A percentile compares a stretch with the other conserved stretches of the same genome.
These are phyloP conservation scores for Ceratobasidium sp. DNA, from an alignment of 1,284 basidiomycete genomes.

Conservation along the genomic window DNA sequence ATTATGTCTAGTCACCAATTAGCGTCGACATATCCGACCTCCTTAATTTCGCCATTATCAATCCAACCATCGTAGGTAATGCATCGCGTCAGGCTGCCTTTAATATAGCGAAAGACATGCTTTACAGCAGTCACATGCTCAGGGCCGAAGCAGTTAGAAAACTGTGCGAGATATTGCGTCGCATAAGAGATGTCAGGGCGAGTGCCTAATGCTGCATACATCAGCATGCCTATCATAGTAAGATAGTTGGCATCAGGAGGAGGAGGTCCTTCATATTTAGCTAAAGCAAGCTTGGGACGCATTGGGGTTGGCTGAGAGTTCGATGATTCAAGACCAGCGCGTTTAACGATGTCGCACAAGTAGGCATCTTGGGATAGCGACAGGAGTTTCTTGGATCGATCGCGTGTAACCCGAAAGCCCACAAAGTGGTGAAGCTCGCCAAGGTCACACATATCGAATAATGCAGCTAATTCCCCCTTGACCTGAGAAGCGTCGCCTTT, in stretches of 20 bases:
- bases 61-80: constrained; percentile 21
- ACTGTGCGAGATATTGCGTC: constrained; percentile 5
- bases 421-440: constrained; percentile 10
- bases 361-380: background rate
- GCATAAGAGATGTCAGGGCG: constrained; percentile 39
- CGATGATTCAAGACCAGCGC: no score
- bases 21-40: background rate
- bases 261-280: background rate
- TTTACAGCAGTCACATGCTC: constrained; percentile 47
- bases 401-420: background rate
- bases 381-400: background rate
- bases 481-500: background rate
- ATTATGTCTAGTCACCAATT: constrained; percentile 52
- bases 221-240: background rate
- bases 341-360: background rate
- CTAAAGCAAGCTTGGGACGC: background rate
- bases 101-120: constrained; percentile 48
- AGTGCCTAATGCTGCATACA: constrained; percentile 43
- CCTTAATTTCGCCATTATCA: constrained; percentile 41
- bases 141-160: constrained; percentile 1
- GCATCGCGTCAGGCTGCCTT: constrained; percentile 6
- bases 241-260: background rate
- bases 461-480: constrained; percentile 1
- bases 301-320: no score
- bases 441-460: constrained; percentile 11